Evolutionary conservation across 2,329 filamentous ascomycete genomes (phyloP), one percentile per base, ranked within the genome.

Genomic region (Fusarium metavorans): DNA sequence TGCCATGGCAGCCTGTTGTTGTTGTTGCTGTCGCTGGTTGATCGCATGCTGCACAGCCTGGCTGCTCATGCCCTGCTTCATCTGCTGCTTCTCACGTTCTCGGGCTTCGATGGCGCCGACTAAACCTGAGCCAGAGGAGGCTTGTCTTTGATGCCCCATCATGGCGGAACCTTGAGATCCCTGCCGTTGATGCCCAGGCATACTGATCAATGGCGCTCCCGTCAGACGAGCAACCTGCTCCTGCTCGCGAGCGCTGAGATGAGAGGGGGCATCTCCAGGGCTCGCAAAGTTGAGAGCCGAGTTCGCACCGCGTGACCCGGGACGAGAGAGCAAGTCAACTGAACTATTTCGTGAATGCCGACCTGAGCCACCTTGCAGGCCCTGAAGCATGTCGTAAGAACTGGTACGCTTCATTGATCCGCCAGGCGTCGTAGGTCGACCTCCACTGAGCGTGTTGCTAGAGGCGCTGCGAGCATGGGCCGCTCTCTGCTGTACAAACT

Each of bases 151-250:
- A 60, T 87, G 87, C 54, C 88, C 88, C 7, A 88, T 71, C 80
- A 96, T 86, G 67, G 90, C 91, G 18, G 56, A 84, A 1, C 90
- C 89, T 35, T 88, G 81, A 11, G 87, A 83, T 64, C 85, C 85
- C 50, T 85, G 83, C 69, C 87, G 88, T 72, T 85, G 85, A 60
- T 87, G 87, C 59, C 88, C 88, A 6, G 88, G 74, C 80, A 97
- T 85, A 68, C 89, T 91, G 76, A 97, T 89, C 59, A 97, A 85
- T 0, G 95, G 93, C 0, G 91, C 92, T 1, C 94, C 93, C 1
- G 95, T 97, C 76, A 94, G 87, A 41, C 93, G 91, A 11, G 95
- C 94, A n/a, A 97, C 89, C 76, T 97, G 93, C 83, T 97, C 94
- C 81, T 97, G 95, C 82, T 98, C 95, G 18, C 93, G 91, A 20